Conservation (phyloP, 2,329 filamentous ascomycete genomes). For the Phyllosticta citrichinensis region DNA sequence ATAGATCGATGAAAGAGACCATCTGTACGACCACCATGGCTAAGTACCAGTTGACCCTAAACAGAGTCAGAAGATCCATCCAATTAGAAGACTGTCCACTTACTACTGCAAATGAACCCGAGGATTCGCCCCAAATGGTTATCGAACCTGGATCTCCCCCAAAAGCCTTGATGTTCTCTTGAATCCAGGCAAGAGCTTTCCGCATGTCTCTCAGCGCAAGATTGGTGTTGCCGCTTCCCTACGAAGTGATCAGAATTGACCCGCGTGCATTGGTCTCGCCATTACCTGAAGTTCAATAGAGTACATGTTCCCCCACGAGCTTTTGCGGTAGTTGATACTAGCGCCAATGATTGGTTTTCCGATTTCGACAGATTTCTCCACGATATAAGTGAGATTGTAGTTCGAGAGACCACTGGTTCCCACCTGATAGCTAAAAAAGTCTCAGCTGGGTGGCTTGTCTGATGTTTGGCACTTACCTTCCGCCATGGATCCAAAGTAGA, state of each 20-base stretch:
- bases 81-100: not conserved
- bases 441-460: not conserved
- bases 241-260: not conserved
- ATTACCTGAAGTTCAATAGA: constrained; percentile 8
- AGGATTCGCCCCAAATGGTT: constrained; percentile 10
- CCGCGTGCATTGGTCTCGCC: not conserved
- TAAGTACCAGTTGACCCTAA: constrained; percentile 25
- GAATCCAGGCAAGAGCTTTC: constrained; percentile 4
- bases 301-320: constrained; percentile 9
- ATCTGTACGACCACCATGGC: constrained; percentile 25
- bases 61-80: not conserved
- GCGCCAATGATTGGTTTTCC: constrained; percentile 23
- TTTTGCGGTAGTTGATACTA: constrained; percentile 36
- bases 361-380: constrained; percentile 21
- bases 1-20: constrained; percentile 28
- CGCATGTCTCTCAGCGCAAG: constrained; percentile 6
- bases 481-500: constrained; percentile 6
- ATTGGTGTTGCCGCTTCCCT: constrained; percentile 6
- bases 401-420: constrained; percentile 6
- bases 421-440: constrained; percentile 2
- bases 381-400: constrained; percentile 16
- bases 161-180: constrained; percentile 7
- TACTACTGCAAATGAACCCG: constrained; percentile 6
- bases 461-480: not conserved
- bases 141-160: constrained; percentile 1